Evolutionary conservation across 352 stramenopile genomes (phyloP), one percentile per base, ranked within the genome.

Genomic region (Phytophthora hibernalis): DNA sequence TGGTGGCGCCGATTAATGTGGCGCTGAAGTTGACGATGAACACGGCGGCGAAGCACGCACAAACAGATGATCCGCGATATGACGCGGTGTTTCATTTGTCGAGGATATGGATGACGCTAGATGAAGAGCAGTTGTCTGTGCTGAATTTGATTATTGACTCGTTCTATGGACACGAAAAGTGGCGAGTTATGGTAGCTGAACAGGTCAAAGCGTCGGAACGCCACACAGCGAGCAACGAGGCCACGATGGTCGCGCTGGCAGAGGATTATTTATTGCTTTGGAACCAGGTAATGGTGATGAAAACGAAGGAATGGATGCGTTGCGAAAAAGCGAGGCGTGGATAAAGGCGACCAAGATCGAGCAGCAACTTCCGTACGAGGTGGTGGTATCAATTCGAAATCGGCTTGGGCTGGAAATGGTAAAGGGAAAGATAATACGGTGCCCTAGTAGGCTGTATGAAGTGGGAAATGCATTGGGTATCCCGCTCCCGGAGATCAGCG

Each of bases 21-120:
- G 79, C 85, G 13, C 72, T 97, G 28, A 97, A 97, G 70, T 65
- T 97, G 42, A 96, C 86, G 12, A 95, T 97, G 86, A 97, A 97
- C 61, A 95, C 87, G 24, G 87, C 87, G 12, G 57, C 82, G 2
- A 77, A 92, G 42, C 79, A 92, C 43, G 67, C 81, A 3, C 73
- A 93, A 58, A 95, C 84, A 10, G 65, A 88, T 11, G 86, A 94
- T 15, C 85, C 88, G 30, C 77, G 89, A 6, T 97, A 97, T 51
- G 67, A 86, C 20, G 89, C 89, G 0, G 66, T 68, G 18, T 94
- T 97, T 56, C 83, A 96, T 42, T 67, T 96, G 35, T 96, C 89
- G 1, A 87, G 87, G 57, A 70, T 96, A 52, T 80, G 80, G 31
- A 77, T 86, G 55, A 77, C 82, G 26, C 48, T 96, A 12, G 89